Evolutionary conservation across 176 grass and related monocot genomes (phyloP), one percentile per base, ranked within the genome.

Genomic region (Eragrostis nindensis): DNA sequence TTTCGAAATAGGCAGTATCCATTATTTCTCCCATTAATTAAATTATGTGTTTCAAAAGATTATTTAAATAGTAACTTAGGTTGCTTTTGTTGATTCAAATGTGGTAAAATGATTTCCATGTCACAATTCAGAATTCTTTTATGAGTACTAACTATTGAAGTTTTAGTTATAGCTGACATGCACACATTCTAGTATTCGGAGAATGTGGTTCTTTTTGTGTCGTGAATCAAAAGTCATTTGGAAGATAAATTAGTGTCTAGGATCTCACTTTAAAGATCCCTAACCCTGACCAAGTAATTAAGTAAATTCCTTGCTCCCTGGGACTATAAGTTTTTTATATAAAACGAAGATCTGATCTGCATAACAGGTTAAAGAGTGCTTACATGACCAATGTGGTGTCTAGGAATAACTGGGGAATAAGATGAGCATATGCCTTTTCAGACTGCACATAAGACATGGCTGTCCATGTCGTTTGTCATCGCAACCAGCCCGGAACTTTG

Each of bases 381-480:
- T 88, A 88, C 32, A 84, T 50, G 44, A 84, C 62, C 81, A 10
- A 79, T 64, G 75, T 26, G 6, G 48, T 16, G 44, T 42, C 81
- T 42, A 55, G 50, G 68, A 68, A 88, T 68, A 84, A 79, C 53
- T 68, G 68, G 42, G 68, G 86, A 67, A 88, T 83, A 66, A 79
- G 73, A 32, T 24, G 43, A 80, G 86, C 52, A 88, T 88, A 88
- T 88, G 70, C 86, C 25, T 59, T 69, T 88, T 80, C 19, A 62
- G 81, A 62, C 69, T 84, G 75, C 81, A 80, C 26, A 74, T 83
- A 74, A 66, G 61, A 74, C 70, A 43, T 1, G 8, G 81, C 16
- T 36, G 86, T 88, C 62, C 7, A 59, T 80, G 62, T 84, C 62
- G 0, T 22, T 14, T 45, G 61, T 2, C 69, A 24, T 69, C 62